Evolutionary conservation across 2,329 filamentous ascomycete species (phyloP).

Genomic region (Trichothecium sympodiale): DNA sequence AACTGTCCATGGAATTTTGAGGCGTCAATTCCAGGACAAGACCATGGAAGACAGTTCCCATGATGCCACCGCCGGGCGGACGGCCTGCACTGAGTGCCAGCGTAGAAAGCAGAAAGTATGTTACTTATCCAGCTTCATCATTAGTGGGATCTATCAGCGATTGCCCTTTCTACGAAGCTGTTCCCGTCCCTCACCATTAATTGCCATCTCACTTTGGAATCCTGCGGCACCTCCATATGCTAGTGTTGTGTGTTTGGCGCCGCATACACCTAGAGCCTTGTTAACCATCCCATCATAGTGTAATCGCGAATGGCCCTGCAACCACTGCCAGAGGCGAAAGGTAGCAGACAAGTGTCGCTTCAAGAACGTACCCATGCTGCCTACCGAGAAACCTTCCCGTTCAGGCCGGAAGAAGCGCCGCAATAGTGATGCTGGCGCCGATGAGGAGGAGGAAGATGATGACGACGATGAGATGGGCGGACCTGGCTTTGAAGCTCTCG

Average conservation of each 20-base stretch:
- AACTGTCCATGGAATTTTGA: too few relatives aligned
- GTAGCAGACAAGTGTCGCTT: slow-evolving; percentile 17
- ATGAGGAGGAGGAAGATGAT: slow-evolving; percentile 3
- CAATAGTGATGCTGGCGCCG: slow-evolving; percentile 3
- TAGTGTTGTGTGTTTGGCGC: not conserved
- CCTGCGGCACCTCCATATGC: not conserved
- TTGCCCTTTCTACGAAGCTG: too few relatives aligned
- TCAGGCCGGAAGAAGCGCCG: slow-evolving; percentile 2
- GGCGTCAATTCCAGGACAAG: too few relatives aligned
- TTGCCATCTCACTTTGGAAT: not conserved
- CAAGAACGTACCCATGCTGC: slow-evolving; percentile 6
- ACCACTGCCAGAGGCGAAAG: slow-evolving; percentile 19
- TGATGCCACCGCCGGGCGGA: slow-evolving; percentile 12
- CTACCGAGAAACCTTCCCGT: not conserved
- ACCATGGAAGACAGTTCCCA: not conserved
- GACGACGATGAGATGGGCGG: slow-evolving; percentile 1
- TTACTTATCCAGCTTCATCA: not conserved
- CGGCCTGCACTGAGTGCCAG: slow-evolving; percentile 32
- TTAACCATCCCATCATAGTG: slow-evolving; percentile 10
- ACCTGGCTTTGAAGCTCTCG: slow-evolving; percentile 4
- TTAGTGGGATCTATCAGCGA: too few relatives aligned
- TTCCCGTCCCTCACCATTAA: too few relatives aligned
- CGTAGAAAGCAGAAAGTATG: slow-evolving; percentile 26
- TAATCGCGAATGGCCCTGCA: slow-evolving; percentile 21
- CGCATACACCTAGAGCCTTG: not conserved